phyloP scores from a whole-genome alignment of 805 yeast species.

The Metschnikowia colocasiae region DNA sequence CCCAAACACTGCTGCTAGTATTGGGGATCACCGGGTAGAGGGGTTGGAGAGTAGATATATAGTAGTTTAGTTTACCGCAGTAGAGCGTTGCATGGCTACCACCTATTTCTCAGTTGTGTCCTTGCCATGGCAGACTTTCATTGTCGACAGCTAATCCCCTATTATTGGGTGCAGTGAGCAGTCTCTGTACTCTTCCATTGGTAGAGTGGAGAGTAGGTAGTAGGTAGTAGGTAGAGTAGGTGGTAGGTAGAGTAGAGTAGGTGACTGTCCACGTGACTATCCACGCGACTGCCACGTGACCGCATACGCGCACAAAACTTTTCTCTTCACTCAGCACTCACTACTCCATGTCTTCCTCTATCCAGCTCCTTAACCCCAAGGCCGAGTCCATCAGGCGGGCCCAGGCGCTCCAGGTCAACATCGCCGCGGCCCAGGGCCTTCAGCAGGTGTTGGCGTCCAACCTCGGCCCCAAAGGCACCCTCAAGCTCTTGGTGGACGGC shows the following conservation, averaged over 20 bases:
- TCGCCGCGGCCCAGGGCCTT: constrained; percentile 93
- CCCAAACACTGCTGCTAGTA: constrained; percentile 51
- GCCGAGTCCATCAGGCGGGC: constrained; percentile 95
- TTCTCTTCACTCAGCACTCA: background rate
- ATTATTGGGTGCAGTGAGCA: no score
- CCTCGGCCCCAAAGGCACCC: constrained; percentile 94
- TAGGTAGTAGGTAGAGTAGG: no score
- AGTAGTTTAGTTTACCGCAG: no score
- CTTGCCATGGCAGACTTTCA: no score
- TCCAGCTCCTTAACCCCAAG: constrained; percentile 91
- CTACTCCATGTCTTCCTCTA: constrained; percentile 47
- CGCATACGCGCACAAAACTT: constrained; percentile 2
- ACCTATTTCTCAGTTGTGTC: no score
- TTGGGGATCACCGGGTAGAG: constrained; percentile 41
- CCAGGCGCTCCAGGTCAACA: constrained; percentile 93
- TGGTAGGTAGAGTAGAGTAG: no score
- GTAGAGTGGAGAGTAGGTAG: no score
- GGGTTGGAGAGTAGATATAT: no score
- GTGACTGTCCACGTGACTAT: background rate
- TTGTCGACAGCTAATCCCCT: no score
- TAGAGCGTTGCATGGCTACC: no score
- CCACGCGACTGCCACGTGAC: no score
- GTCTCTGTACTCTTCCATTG: no score
- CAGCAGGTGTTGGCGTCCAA: constrained; percentile 90
- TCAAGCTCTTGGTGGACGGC: constrained; percentile 96